Base-by-base conservation (phyloP, 164 flowering plant species). In the Santalum album region DNA sequence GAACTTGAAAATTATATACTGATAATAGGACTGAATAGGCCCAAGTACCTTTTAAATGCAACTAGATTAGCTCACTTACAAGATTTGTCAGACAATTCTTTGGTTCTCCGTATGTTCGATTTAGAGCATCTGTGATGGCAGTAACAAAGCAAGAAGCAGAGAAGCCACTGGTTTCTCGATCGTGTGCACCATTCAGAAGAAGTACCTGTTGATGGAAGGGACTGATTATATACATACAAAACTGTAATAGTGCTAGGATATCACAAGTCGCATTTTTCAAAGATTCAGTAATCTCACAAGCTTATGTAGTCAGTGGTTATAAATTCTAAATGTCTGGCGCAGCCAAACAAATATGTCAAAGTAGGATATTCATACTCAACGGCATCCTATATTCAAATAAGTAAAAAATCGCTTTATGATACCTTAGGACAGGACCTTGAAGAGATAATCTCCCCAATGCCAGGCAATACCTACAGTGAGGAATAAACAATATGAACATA, bases 381-480 rank as follows among this genome's bases (percentile, higher is more conserved):
- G 25, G 26, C 29, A 23, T 43, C 54, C 19, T 29, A 34, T 38
- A 51, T 26, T 14, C 23, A 29, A n/a, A 35, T 26, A 32, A 43
- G 25, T 7, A 7, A 34, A 21, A 47, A 44, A 18, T 45, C 12
- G 7, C 36, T 32, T 6, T 25, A 6, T 20, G 23, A 21, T 75
- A 91, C 98, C 98, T 91, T 91, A 51, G 77, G 83, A 64, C 95
- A 88, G 49, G 90, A 73, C 53, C 90, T 73, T 22, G 89, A 79
- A 57, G 90, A 77, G 54, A 91, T 86, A 20, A 64, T 75, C 72
- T 91, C 98, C 48, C 96, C 98, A 66, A 84, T 65, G 43, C 95
- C 98, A 55, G 58, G 87, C 60, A 91, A 69, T 26, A 91, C 96
- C 98, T 91, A 58, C 64, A 60, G 40, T 50, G 23, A 16, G 32